These are phyloP conservation scores for Porodaedalea pini DNA, from an alignment of 1,284 basidiomycete species.

Conservation along the genomic window DNA sequence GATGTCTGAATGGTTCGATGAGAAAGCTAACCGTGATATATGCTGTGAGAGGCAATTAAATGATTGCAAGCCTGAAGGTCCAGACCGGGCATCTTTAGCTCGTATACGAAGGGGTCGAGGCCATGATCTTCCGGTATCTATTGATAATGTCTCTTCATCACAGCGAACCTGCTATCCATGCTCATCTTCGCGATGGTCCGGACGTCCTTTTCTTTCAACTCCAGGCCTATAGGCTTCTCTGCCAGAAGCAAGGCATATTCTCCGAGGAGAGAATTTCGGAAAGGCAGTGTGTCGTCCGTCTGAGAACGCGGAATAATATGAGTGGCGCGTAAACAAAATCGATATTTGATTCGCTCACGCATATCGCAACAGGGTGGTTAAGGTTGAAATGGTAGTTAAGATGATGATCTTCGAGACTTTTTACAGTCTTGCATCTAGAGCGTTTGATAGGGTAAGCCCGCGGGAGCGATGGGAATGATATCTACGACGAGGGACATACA, in stretches of 20 bases:
- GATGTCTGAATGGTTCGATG: too few relatives aligned
- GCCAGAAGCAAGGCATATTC: slow-evolving; percentile 80
- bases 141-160: neutral
- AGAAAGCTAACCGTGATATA: too few relatives aligned
- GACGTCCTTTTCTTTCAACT: slow-evolving; percentile 57
- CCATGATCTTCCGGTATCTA: neutral
- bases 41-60: too few relatives aligned
- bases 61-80: too few relatives aligned
- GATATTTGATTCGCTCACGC: slow-evolving; percentile 46
- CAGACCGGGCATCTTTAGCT: neutral
- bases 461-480: neutral
- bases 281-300: slow-evolving; percentile 81
- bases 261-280: slow-evolving; percentile 64
- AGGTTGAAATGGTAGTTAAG: slow-evolving; percentile 61
- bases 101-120: neutral
- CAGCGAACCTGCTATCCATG: slow-evolving; percentile 34
- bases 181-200: slow-evolving; percentile 57
- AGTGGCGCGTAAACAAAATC: neutral
- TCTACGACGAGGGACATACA: slow-evolving; percentile 41
- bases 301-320: slow-evolving; percentile 30
- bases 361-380: slow-evolving; percentile 70
- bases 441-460: neutral
- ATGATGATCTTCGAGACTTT: slow-evolving; percentile 64
- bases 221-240: slow-evolving; percentile 61
- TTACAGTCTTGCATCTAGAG: slow-evolving; percentile 64